Evolutionary conservation across 208 protist genomes (phyloP).

Genomic region (Naegleria lovaniensis): DNA sequence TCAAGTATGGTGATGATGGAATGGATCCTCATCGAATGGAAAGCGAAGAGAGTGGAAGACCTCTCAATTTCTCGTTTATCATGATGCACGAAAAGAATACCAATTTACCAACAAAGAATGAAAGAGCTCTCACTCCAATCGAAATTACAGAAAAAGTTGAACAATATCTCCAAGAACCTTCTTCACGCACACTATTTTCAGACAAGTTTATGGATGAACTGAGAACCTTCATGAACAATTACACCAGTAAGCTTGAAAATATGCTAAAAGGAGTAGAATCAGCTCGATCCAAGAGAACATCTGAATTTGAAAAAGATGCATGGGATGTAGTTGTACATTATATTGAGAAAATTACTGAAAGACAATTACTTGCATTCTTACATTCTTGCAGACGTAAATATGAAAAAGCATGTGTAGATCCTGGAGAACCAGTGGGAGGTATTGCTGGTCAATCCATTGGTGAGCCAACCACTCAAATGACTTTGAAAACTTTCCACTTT

Average conservation of each 20-base stretch:
- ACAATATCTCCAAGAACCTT: neutral
- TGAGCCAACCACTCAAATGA: slow-evolving; percentile 99
- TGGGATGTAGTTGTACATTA: slow-evolving; percentile 59
- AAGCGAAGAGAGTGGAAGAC: neutral
- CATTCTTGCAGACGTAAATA: slow-evolving; percentile 67
- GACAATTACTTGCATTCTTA: slow-evolving; percentile 53
- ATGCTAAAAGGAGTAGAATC: neutral
- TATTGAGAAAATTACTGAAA: slow-evolving; percentile 62
- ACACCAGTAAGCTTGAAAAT: neutral
- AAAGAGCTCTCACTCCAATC: neutral
- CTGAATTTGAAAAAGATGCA: neutral
- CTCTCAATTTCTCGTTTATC: neutral
- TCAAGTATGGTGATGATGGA: slow-evolving; percentile 96
- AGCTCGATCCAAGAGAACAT: neutral
- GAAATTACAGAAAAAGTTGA: neutral
- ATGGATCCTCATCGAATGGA: slow-evolving; percentile 80
- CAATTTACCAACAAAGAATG: neutral
- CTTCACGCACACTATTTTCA: neutral
- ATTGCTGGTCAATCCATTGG: slow-evolving; percentile 97
- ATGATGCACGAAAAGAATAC: neutral
- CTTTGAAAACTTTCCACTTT: slow-evolving; percentile 99
- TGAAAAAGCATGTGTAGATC: slow-evolving; percentile 74
- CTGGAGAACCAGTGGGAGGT: slow-evolving; percentile 95
- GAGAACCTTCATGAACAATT: neutral
- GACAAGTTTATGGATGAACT: neutral